Conservation (phyloP, 2,329 filamentous ascomycete species). For the Thermoascus crustaceus region DNA sequence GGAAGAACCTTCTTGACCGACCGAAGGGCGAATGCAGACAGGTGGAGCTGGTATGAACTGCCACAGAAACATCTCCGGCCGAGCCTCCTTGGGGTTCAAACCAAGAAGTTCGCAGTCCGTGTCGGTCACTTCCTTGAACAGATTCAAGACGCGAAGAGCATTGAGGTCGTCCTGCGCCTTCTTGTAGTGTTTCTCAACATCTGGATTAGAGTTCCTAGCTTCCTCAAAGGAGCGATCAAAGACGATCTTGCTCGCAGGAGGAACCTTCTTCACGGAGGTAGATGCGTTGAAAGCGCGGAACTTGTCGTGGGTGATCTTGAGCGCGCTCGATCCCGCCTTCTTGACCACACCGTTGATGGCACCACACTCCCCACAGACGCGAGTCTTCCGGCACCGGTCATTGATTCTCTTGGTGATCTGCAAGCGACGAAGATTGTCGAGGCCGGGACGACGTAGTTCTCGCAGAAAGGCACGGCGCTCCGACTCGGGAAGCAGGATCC, state of each 20-base stretch:
- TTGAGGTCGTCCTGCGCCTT: conserved; percentile 94
- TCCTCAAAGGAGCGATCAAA: conserved; percentile 82
- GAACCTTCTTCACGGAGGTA: conserved; percentile 72
- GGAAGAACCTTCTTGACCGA: conserved; percentile 84
- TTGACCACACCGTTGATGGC: conserved; percentile 84
- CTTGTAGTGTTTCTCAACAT: conserved; percentile 81
- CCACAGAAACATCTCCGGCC: conserved; percentile 97
- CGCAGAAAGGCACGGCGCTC: conserved; percentile 72
- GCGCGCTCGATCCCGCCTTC: conserved; percentile 69
- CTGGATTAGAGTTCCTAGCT: conserved; percentile 67
- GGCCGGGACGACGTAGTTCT: conserved; percentile 67
- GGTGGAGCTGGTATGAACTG: conserved; percentile 91
- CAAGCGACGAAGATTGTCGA: conserved; percentile 80
- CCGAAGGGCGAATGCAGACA: conserved; percentile 87
- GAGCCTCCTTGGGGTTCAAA: conserved; percentile 74
- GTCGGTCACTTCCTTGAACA: conserved; percentile 80
- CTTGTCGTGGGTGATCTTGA: conserved; percentile 92
- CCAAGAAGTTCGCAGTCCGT: conserved; percentile 87
- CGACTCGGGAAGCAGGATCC: conserved; percentile 70
- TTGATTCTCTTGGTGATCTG: conserved; percentile 81
- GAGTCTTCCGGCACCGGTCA: conserved; percentile 80
- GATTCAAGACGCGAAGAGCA: conserved; percentile 75
- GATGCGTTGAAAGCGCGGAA: conserved; percentile 84
- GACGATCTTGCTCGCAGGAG: conserved; percentile 69
- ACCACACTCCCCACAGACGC: conserved; percentile 70